Base-by-base conservation (phyloP, 768 basidiomycete genomes). In the Kwoniella dejecticola region DNA sequence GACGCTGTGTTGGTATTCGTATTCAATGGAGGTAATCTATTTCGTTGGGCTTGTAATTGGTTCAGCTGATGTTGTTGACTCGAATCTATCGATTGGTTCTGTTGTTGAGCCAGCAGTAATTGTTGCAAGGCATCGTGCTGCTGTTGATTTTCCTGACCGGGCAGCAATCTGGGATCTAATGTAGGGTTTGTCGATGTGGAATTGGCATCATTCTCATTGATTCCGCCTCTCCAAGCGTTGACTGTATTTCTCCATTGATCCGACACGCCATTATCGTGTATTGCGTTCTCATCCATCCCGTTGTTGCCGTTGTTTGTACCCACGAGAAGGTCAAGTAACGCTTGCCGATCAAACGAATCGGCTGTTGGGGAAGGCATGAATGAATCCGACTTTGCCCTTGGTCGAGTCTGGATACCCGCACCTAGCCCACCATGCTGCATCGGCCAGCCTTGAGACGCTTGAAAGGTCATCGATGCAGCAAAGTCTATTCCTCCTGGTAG, bases 351-450 rank as follows among this genome's bases (percentile, higher is more conserved):
- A 33, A 69, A 63, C 6, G 50, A 48, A 36, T 52, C 52, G 7
- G 52, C 57, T 17, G 55, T 59, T 3, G 64, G 64, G 8, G 60
- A 62, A 21, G 64, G 54, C 65, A 67, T 64, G 31, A 57, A 63
- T 8, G 74, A 75, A 47, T 75, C 74, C n/a, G 74, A 75, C 54
- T 75, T 75, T 0, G 74, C 64, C 36, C 74, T 41, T 12, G 71
- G 74, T 45, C 74, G 62, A n/a, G 31, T 60, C 6, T 38, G 31
- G 12, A 30, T 40, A 10, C 40, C 54, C 6, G 54, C 46, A n/a
- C 66, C 41, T 19, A 67, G 46, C 3, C 57, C 64, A 10, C 59
- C 57, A 15, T 8, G 26, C 36, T 48, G 52, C 62, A 17, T 31
- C 10, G 27, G 54, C 65, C 64, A 70, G 11, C 54, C 53, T 45